Percentiles rank a stretch among this genome's conserved stretches.
Conservation (phyloP, 805 yeast genomes). For the Ogataea angusta region DNA sequence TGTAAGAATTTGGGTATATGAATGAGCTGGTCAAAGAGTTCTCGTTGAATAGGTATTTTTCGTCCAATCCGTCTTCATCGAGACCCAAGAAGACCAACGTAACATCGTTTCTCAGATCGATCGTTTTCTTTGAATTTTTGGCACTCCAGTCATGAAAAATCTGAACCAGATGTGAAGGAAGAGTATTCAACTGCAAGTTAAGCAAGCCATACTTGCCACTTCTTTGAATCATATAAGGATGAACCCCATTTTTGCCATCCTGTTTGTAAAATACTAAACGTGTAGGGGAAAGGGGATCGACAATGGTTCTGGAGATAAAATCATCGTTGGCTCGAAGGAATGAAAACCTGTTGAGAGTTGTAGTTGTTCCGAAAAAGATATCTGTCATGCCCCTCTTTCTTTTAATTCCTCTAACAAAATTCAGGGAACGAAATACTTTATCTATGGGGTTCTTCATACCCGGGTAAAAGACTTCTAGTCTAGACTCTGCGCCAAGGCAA, state of each 20-base stretch:
- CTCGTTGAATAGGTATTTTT: constrained; percentile 18
- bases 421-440: constrained; percentile 6
- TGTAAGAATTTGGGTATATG: constrained; percentile 2
- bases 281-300: constrained; percentile 30
- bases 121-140: constrained; percentile 12
- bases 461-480: not conserved
- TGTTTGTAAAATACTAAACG: constrained; percentile 47
- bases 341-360: constrained; percentile 59
- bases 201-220: constrained; percentile 8
- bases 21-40: constrained; percentile 19
- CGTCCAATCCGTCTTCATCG: constrained; percentile 36
- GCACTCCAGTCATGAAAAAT: constrained; percentile 23
- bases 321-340: constrained; percentile 56
- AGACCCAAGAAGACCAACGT: constrained; percentile 47
- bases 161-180: constrained; percentile 14
- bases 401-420: constrained; percentile 5
- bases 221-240: constrained; percentile 17
- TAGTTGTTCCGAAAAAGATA: constrained; percentile 28
- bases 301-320: constrained; percentile 37
- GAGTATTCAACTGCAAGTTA: constrained; percentile 11
- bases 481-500: too few relatives aligned
- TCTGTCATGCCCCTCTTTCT: constrained; percentile 20
- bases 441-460: not conserved
- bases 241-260: constrained; percentile 17
- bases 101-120: constrained; percentile 17